A percentile compares a stretch with the other conserved stretches of the same genome.
phyloP scores from a whole-genome alignment of 2,329 filamentous ascomycete species.

The Aureobasidium subglaciale region DNA sequence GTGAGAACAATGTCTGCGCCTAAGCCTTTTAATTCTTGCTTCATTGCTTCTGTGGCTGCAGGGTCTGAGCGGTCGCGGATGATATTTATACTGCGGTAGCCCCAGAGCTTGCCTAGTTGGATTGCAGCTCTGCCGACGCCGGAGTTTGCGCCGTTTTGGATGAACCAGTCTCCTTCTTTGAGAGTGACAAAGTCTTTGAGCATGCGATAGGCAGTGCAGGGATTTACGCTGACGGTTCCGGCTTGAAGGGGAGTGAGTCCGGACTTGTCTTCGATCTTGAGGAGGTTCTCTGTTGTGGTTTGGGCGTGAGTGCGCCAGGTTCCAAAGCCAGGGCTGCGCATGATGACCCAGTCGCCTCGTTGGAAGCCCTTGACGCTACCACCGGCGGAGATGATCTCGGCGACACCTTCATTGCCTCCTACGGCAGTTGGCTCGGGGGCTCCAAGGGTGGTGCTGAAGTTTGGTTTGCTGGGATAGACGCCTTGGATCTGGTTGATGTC shows the following conservation, averaged over 20 bases:
- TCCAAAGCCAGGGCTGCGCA: slow-evolving; percentile 73
- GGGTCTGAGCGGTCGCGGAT: slow-evolving; percentile 69
- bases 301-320: slow-evolving; percentile 93
- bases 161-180: slow-evolving; percentile 71
- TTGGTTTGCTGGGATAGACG: slow-evolving; percentile 80
- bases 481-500: slow-evolving; percentile 98
- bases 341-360: slow-evolving; percentile 90
- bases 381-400: slow-evolving; percentile 72
- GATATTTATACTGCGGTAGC: slow-evolving; percentile 83
- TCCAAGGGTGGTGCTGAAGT: slow-evolving; percentile 68
- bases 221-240: slow-evolving; percentile 86
- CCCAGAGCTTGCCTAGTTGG: slow-evolving; percentile 80
- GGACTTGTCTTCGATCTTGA: slow-evolving; percentile 62
- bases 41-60: slow-evolving; percentile 59
- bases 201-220: slow-evolving; percentile 91
- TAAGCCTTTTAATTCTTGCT: slow-evolving; percentile 52
- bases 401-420: slow-evolving; percentile 86
- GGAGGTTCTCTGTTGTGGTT: slow-evolving; percentile 50
- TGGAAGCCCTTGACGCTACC: slow-evolving; percentile 53
- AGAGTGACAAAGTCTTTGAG: slow-evolving; percentile 67
- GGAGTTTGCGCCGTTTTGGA: slow-evolving; percentile 94
- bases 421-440: slow-evolving; percentile 70
- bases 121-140: slow-evolving; percentile 89
- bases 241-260: slow-evolving; percentile 70
- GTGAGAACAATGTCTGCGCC: slow-evolving; percentile 59